These are phyloP conservation scores for Fusarium penzigii DNA, from an alignment of 2,329 filamentous ascomycete genomes.

Conservation along the genomic window DNA sequence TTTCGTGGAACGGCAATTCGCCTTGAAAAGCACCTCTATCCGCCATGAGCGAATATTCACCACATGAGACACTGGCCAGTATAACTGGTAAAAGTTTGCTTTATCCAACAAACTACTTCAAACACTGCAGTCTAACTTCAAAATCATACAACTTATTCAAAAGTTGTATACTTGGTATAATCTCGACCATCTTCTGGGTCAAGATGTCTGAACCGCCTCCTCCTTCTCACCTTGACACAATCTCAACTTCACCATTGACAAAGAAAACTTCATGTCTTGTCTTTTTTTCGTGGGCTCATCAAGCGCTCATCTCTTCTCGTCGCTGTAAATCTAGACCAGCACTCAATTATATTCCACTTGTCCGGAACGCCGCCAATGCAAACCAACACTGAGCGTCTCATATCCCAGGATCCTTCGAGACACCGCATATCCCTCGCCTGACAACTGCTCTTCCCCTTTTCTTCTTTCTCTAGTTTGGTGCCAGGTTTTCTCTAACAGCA, in stretches of 20 bases:
- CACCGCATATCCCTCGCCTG: slow-evolving; percentile 21
- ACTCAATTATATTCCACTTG: slow-evolving; percentile 40
- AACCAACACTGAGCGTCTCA: slow-evolving; percentile 37
- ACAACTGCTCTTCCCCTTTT: not conserved
- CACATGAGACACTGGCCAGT: too few species aligned
- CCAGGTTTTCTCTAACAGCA: slow-evolving; percentile 74
- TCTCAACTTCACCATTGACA: slow-evolving; percentile 17
- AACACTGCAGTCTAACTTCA: not conserved
- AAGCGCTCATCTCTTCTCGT: slow-evolving; percentile 33
- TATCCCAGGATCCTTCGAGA: slow-evolving; percentile 30
- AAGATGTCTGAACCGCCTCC: slow-evolving; percentile 10
- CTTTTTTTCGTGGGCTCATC: slow-evolving; percentile 26
- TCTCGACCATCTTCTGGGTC: not conserved
- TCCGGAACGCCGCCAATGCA: slow-evolving; percentile 46
- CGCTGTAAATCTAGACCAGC: slow-evolving; percentile 38
- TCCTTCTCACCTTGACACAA: slow-evolving; percentile 9
- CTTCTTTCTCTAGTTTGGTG: slow-evolving; percentile 50
- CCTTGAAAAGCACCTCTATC: too few species aligned
- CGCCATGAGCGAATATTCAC: too few species aligned
- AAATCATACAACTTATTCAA: not conserved
- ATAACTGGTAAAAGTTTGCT: too few species aligned
- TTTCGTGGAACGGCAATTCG: too few species aligned
- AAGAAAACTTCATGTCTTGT: slow-evolving; percentile 3
- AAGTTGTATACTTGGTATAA: not conserved
- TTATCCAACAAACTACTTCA: not conserved